These are phyloP conservation scores for Diaporthe ilicicola DNA, from an alignment of 2,329 filamentous ascomycete genomes.

Conservation along the genomic window DNA sequence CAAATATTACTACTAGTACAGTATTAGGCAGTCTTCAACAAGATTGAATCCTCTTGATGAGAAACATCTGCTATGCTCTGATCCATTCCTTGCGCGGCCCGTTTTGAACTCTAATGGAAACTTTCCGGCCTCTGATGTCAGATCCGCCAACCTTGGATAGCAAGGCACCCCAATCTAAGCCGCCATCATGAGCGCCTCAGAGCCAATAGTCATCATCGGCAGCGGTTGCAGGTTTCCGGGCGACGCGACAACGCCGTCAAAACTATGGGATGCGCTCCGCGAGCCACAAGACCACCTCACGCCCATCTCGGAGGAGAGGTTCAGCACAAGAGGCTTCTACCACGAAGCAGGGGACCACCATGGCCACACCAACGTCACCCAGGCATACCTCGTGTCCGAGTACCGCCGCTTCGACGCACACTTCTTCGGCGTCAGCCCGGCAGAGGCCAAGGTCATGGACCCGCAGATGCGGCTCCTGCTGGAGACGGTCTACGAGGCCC, in stretches of 20 bases:
- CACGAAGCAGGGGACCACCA: slow-evolving; percentile 40
- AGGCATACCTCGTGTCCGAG: background rate
- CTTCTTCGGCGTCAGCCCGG: slow-evolving; percentile 39
- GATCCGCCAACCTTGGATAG: too few species aligned
- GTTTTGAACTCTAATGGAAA: too few species aligned
- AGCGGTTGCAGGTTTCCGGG: slow-evolving; percentile 50
- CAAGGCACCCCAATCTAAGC: too few species aligned
- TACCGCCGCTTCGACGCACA: slow-evolving; percentile 35
- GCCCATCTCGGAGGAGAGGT: slow-evolving; percentile 37
- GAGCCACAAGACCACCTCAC: slow-evolving; percentile 34
- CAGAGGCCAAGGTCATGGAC: slow-evolving; percentile 37
- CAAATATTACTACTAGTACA: too few species aligned
- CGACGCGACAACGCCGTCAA: slow-evolving; percentile 42
- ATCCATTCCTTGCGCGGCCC: too few species aligned
- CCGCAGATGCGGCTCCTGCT: slow-evolving; percentile 30
- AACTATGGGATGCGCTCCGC: slow-evolving; percentile 46
- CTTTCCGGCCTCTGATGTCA: too few species aligned
- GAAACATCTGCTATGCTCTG: too few species aligned
- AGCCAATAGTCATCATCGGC: slow-evolving; percentile 50
- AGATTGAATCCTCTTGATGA: too few species aligned
- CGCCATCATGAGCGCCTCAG: too few species aligned
- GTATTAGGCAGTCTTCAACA: too few species aligned
- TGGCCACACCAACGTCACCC: slow-evolving; percentile 39
- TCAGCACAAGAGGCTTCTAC: slow-evolving; percentile 37
- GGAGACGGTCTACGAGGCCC: slow-evolving; percentile 36